A percentile compares a stretch with the other conserved stretches of the same genome.
phyloP scores from a whole-genome alignment of 108 stramenopile genomes.

The Mayamaea pseudoterrestris region DNA sequence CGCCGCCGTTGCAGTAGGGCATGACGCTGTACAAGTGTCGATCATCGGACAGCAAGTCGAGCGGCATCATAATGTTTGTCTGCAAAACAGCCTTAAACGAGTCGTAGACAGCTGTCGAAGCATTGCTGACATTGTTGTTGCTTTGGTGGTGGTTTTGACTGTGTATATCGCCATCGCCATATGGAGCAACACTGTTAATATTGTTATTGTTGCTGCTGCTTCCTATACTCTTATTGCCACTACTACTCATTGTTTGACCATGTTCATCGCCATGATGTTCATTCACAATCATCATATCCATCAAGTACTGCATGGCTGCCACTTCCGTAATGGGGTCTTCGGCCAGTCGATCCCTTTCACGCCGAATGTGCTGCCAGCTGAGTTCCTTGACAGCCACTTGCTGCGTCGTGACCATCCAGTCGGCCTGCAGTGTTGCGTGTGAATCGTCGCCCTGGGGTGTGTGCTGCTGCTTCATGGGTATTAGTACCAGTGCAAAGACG shows the following conservation, averaged over 20 bases:
- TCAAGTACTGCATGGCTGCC: conserved; percentile 73
- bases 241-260: conserved; percentile 10
- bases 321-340: conserved; percentile 82
- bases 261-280: no score
- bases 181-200: background rate
- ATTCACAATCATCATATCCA: no score
- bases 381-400: conserved; percentile 77
- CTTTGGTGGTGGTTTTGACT: conserved; percentile 1
- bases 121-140: background rate
- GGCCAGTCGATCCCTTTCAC: conserved; percentile 42
- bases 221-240: conserved; percentile 6
- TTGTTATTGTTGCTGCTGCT: conserved; percentile 12
- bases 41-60: conserved; percentile 72
- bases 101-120: conserved; percentile 10
- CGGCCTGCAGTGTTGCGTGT: no score
- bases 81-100: conserved; percentile 34
- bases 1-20: conserved; percentile 84
- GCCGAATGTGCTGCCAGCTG: conserved; percentile 62
- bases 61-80: conserved; percentile 66
- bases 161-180: conserved; percentile 9
- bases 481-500: conserved; percentile 52
- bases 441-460: background rate
- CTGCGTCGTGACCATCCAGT: conserved; percentile 72
- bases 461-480: no score
- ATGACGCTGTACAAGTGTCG: conserved; percentile 74